Conservation (phyloP, 768 basidiomycete genomes). For the Lentinula edodes region DNA sequence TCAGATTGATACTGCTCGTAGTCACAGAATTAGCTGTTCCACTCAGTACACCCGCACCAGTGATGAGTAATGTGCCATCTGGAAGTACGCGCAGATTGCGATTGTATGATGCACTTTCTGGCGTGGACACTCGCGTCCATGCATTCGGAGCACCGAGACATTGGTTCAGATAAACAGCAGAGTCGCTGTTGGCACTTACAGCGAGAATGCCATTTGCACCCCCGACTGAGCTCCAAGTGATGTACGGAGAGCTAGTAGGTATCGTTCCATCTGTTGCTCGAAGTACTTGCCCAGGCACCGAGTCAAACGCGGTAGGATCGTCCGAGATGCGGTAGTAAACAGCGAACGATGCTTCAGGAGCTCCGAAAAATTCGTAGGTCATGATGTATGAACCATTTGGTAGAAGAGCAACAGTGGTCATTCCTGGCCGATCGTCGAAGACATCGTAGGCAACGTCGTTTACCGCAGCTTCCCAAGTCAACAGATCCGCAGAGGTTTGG, state of each 20-base stretch:
- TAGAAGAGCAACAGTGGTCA: constrained; percentile 13
- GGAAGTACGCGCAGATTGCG: constrained; percentile 13
- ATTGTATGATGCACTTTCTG: constrained; percentile 12
- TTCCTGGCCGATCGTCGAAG: constrained; percentile 15
- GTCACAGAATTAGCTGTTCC: constrained; percentile 13
- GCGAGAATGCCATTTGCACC: constrained; percentile 14
- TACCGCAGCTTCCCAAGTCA: constrained; percentile 12
- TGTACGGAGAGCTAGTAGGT: constrained; percentile 12
- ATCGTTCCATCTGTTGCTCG: constrained; percentile 10
- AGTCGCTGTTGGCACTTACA: constrained; percentile 13
- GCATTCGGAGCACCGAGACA: constrained; percentile 8
- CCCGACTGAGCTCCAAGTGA: constrained; percentile 14
- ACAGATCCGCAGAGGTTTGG: constrained; percentile 11
- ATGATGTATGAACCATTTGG: constrained; percentile 15
- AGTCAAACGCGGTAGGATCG: constrained; percentile 13
- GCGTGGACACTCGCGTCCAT: constrained; percentile 14
- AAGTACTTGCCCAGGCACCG: constrained; percentile 6
- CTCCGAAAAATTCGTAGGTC: constrained; percentile 14
- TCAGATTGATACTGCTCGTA: constrained; percentile 6
- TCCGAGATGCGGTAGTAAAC: constrained; percentile 12
- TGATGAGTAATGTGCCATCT: constrained; percentile 8
- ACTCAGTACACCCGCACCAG: constrained; percentile 13
- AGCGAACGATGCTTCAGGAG: constrained; percentile 9
- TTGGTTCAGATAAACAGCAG: constrained; percentile 14
- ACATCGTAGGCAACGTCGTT: constrained; percentile 12